Evolutionary conservation across 2,329 filamentous ascomycete genomes (phyloP), one percentile per base, ranked within the genome.

Genomic region (Apiospora aurea): DNA sequence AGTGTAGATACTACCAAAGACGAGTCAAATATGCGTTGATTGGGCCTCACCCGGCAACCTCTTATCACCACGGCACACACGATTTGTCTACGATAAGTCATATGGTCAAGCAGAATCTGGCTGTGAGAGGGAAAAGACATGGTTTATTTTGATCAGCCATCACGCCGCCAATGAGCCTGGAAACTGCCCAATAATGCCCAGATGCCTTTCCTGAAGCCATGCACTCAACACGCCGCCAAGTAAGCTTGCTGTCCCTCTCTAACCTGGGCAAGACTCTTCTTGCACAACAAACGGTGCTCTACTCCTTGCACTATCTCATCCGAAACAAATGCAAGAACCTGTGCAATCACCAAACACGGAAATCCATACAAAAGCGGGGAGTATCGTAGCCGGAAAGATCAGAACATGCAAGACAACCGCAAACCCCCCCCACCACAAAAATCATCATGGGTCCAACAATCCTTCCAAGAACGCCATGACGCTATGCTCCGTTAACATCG

Each of bases 401-500:
- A 71, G 70, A 61, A 68, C 44, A 64, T 51, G 47, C 46, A 70
- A 44, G 53, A 69, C 66, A 71, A 66, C 47, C 49, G 61, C 41
- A 53, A 61, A 38, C 69, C 68, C 4, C 49, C 64, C 49, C 57
- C 34, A 24, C 64, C 49, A 34, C 34, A 24, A 21, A 21, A 67
- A 47, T 44, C 66, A 72, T 69, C 47, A 57, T 69, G 68, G 26
- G 44, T 16, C 46, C 47, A 51, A 24, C 43, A 24, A 46, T 26
- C 47, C 46, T 38, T 53, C 71, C 71, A 51, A 71, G 46, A 79
- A 81, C 79, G 78, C 79, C 79, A 72, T 74, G 71, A 79, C 75
- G 79, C 79, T 81, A 80, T 81, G 79, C 79, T 77, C 78, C 76
- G 67, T 76, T 69, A 71, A 71, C 74, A 77, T 77, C 74, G 53